These are phyloP conservation scores for Dioscorea alata DNA, from an alignment of 106 monocot species.

Conservation along the genomic window DNA sequence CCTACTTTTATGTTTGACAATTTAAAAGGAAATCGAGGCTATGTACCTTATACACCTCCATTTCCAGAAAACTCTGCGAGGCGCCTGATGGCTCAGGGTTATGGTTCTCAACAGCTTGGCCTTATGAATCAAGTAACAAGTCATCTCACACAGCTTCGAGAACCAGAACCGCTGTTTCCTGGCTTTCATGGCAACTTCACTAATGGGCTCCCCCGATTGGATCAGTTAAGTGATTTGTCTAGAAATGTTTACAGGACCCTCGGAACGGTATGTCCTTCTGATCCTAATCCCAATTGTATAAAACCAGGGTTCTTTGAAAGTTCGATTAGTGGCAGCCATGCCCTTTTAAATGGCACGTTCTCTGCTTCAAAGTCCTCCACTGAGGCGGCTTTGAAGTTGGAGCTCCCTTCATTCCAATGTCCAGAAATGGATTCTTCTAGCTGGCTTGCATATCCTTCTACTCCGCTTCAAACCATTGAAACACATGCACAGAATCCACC, in stretches of 20 bases:
- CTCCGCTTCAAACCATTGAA: conserved; percentile 13
- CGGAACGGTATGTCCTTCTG: conserved; percentile 23
- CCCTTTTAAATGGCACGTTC: conserved; percentile 54
- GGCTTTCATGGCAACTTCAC: conserved; percentile 4
- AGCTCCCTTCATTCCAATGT: conserved; percentile 99
- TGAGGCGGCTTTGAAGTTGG: conserved; percentile 56
- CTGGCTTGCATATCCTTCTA: conserved; percentile 11
- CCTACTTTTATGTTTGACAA: conserved; percentile 22
- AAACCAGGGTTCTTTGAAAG: conserved; percentile 9
- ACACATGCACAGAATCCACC: conserved; percentile 20
- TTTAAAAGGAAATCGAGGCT: conserved; percentile 6
- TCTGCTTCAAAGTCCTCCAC: conserved; percentile 49
- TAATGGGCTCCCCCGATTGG: conserved; percentile 10
- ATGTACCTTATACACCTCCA: conserved; percentile 23
- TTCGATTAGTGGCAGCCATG: conserved; percentile 44
- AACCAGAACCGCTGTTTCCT: conserved; percentile 18
- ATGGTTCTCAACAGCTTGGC: conserved; percentile 19
- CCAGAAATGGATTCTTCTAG: conserved; percentile 20
- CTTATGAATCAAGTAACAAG: conserved; percentile 9
- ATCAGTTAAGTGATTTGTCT: neutral
- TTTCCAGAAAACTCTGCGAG: conserved; percentile 19
- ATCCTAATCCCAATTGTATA: conserved; percentile 23
- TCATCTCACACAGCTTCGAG: conserved; percentile 8
- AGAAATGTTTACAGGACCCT: conserved; percentile 9
- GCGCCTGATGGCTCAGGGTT: conserved; percentile 9